Percentiles rank a stretch among this genome's conserved stretches.
These are phyloP conservation scores for Penicillium italicum DNA, from an alignment of 2,329 filamentous ascomycete species.

Conservation along the genomic window DNA sequence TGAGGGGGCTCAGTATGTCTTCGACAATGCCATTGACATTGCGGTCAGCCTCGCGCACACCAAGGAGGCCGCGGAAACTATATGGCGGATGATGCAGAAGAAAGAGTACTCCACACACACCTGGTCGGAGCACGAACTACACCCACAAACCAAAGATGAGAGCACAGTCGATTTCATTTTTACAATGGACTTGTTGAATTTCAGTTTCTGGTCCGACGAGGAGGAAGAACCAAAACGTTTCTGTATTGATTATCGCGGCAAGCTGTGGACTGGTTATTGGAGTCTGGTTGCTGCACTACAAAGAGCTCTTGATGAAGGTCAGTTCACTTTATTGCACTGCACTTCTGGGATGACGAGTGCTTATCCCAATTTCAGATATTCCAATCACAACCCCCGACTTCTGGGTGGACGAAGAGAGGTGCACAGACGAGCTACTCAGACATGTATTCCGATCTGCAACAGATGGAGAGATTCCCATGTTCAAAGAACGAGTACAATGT, in stretches of 20 bases:
- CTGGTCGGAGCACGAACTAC: constrained; percentile 86
- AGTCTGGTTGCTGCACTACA: constrained; percentile 84
- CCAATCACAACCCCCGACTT: constrained; percentile 85
- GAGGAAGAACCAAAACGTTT: constrained; percentile 66
- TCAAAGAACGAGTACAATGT: constrained; percentile 72
- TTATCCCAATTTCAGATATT: constrained; percentile 54
- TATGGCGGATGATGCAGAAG: constrained; percentile 77
- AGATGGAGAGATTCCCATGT: constrained; percentile 79
- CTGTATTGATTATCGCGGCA: constrained; percentile 74
- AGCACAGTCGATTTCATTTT: constrained; percentile 88
- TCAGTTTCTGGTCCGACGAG: constrained; percentile 88
- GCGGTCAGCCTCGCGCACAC: constrained; percentile 78
- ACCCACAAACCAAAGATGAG: constrained; percentile 78
- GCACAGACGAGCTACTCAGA: constrained; percentile 67
- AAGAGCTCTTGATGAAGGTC: constrained; percentile 82
- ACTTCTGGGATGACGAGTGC: background rate
- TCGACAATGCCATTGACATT: constrained; percentile 89
- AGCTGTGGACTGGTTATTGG: constrained; percentile 91
- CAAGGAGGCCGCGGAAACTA: constrained; percentile 74
- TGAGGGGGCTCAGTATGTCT: constrained; percentile 77
- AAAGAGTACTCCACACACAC: constrained; percentile 78
- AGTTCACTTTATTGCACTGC: constrained; percentile 19
- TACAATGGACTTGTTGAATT: constrained; percentile 94
- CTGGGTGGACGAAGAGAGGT: constrained; percentile 74
- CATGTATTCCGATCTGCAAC: constrained; percentile 85